Conservation (phyloP, 1,139 yeast genomes). For the Yamadazyma diddensiae region DNA sequence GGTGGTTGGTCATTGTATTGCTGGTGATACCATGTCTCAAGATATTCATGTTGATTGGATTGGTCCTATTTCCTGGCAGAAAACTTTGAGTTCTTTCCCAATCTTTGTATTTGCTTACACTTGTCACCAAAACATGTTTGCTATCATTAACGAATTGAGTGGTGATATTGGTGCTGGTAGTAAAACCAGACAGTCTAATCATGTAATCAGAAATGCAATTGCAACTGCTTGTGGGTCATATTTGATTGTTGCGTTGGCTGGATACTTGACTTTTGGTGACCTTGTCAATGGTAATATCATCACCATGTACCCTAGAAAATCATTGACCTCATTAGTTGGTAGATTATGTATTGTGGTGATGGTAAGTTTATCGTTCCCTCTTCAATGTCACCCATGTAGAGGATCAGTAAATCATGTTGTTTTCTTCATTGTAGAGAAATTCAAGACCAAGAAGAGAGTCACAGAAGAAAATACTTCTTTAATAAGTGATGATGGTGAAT, state of each 20-base stretch:
- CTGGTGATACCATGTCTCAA: constrained; percentile 23
- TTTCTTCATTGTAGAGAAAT: constrained; percentile 31
- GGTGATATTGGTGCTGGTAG: constrained; percentile 37
- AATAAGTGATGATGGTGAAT: constrained; percentile 12
- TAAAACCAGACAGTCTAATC: constrained; percentile 50
- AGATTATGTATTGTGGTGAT: constrained; percentile 67
- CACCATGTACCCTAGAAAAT: constrained; percentile 61
- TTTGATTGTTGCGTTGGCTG: constrained; percentile 71
- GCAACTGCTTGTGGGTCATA: constrained; percentile 62
- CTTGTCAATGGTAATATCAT: constrained; percentile 67
- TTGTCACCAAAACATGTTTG: constrained; percentile 92
- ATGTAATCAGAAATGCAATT: constrained; percentile 54
- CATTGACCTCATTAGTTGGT: constrained; percentile 61
- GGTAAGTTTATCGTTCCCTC: constrained; percentile 68
- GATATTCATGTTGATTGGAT: constrained; percentile 24
- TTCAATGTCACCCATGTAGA: constrained; percentile 78
- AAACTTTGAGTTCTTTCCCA: constrained; percentile 61
- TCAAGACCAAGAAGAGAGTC: constrained; percentile 1
- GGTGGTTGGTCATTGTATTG: constrained; percentile 62
- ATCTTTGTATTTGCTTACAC: constrained; percentile 92
- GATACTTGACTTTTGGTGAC: constrained; percentile 85
- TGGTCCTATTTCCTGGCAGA: constrained; percentile 38
- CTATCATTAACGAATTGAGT: constrained; percentile 72
- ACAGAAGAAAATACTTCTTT: constrained; percentile 15
- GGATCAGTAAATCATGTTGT: constrained; percentile 68